Evolutionary conservation across 1,139 yeast genomes (phyloP), one percentile per base, ranked within the genome.

Genomic region (Blastobotrys serpentis): DNA sequence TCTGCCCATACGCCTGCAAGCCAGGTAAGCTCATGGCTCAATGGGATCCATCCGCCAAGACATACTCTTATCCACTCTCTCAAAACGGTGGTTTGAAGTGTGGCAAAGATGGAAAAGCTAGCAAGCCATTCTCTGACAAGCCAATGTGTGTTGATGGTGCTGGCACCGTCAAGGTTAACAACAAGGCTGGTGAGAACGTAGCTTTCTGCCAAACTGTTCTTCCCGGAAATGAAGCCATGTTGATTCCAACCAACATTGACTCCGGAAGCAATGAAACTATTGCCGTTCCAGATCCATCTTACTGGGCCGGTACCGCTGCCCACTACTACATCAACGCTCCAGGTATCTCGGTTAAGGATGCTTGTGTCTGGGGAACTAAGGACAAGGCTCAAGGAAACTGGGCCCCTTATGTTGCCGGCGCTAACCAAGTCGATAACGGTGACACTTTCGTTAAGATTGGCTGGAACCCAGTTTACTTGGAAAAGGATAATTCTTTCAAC

Each of bases 141-240:
- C 80, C 72, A 42, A 84, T 80, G 70, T 88, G 96, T 70, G 56
- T 51, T 33, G 82, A 83, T 52, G 96, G 96, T 50, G 77, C 79
- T 53, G 92, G 89, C 32, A 78, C 90, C 16, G 81, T 86, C 23
- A 60, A 69, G 29, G 95, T 81, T 37, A 62, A 72, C 51, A 86
- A 86, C 72, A 61, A 64, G 19, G 62, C 68, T 38, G 71, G 72
- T 43, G 56, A 68, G 4, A 71, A 56, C 17, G 88, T 86, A 55
- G 89, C 96, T 8, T 82, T 88, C 68, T 88, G 96, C 68, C 96
- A 89, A 72, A 88, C 96, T 2, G 96, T 88, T 11, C 74, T 88
- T 52, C 96, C 96, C 18, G 96, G 96, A 53, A 85, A 86, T 66
- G 96, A 88, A 70, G 95, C 88, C 59, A 88, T 88, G 96, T 74